phyloP scores from a whole-genome alignment of 2,329 filamentous ascomycete species.

The Cladosporium velox region DNA sequence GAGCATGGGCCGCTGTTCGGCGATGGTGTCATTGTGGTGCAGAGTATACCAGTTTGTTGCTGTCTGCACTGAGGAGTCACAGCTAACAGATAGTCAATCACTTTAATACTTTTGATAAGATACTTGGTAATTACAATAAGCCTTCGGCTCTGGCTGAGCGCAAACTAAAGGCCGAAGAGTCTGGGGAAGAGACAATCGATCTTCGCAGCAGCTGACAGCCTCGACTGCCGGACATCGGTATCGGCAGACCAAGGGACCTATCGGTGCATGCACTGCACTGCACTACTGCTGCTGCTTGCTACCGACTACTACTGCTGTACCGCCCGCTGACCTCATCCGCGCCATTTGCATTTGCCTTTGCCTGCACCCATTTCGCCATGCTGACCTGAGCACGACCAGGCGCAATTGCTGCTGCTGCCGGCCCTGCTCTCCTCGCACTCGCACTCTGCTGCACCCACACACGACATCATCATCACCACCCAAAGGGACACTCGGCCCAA shows the following conservation, averaged over 20 bases:
- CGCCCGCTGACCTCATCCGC: slow-evolving; percentile 11
- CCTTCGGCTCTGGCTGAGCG: neutral
- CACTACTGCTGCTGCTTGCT: neutral
- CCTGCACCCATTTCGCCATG: neutral
- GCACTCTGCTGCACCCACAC: neutral
- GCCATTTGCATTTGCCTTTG: neutral
- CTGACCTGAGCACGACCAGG: neutral
- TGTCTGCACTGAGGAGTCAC: neutral
- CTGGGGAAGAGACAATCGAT: neutral
- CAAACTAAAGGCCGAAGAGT: neutral
- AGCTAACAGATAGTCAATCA: neutral
- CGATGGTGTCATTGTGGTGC: slow-evolving; percentile 8
- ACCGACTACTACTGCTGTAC: neutral
- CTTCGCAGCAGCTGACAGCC: neutral
- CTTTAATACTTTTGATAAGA: neutral
- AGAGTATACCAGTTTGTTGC: neutral
- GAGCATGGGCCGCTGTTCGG: neutral
- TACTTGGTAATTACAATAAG: neutral
- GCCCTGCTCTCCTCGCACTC: neutral
- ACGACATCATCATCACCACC: neutral
- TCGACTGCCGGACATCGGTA: slow-evolving; percentile 1
- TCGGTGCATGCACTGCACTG: neutral
- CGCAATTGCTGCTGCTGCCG: slow-evolving; percentile 5
- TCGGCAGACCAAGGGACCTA: neutral
- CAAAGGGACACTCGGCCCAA: neutral